Conservation (phyloP, 768 basidiomycete genomes). For the Mrakia frigida region DNA sequence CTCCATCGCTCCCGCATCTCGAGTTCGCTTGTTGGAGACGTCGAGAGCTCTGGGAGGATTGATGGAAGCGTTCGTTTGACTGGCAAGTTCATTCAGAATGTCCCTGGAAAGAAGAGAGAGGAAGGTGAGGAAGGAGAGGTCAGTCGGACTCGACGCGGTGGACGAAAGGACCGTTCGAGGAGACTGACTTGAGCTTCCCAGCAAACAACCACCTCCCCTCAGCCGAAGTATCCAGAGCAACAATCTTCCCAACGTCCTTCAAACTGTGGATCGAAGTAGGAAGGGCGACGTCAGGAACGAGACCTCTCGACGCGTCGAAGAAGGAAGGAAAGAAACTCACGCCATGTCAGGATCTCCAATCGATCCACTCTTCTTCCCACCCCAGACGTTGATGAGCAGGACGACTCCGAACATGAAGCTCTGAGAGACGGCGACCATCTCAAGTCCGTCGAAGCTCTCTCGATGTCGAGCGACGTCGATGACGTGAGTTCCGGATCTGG, state of each 20-base stretch:
- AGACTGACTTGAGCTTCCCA: conserved; percentile 1
- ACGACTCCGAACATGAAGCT: conserved; percentile 54
- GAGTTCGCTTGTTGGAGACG: neutral
- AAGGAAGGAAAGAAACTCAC: neutral
- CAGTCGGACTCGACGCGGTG: too few species aligned
- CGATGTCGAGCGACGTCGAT: conserved; percentile 38
- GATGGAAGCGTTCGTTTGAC: conserved; percentile 7
- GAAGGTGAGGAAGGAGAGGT: neutral
- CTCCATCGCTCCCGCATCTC: neutral
- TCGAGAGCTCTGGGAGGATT: neutral
- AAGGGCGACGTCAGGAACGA: neutral
- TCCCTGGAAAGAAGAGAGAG: neutral
- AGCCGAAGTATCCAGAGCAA: neutral
- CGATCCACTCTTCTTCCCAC: conserved; percentile 51
- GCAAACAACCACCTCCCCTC: conserved; percentile 7
- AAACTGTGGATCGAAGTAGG: neutral
- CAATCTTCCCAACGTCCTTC: conserved; percentile 2
- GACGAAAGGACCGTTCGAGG: neutral
- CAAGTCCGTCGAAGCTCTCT: conserved; percentile 7
- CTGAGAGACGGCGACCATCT: neutral
- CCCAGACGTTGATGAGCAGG: conserved; percentile 64
- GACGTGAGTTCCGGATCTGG: conserved; percentile 67
- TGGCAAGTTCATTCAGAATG: conserved; percentile 1
- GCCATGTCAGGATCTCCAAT: conserved; percentile 24
- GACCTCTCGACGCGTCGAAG: neutral